Evolutionary conservation across 441 rosid genomes (phyloP).

Genomic region (Syzygium malaccense): DNA sequence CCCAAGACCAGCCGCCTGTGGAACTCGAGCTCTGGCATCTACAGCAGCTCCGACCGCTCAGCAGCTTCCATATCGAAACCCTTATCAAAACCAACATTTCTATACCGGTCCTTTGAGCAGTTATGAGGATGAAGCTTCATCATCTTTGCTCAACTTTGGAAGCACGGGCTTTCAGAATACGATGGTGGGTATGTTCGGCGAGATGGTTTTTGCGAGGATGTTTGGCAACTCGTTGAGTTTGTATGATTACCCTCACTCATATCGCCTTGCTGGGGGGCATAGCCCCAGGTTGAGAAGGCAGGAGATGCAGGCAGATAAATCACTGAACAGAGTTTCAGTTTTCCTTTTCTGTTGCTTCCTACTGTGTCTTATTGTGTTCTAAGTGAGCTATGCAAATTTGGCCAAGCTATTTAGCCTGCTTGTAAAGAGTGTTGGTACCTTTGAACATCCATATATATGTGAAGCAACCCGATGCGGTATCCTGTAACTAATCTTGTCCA

Average conservation of each 20-base stretch:
- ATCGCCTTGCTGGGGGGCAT: constrained; percentile 28
- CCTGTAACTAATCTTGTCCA: not conserved
- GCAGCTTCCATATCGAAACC: constrained; percentile 45
- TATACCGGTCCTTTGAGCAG: constrained; percentile 13
- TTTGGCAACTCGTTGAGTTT: constrained; percentile 51
- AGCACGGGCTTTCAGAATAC: constrained; percentile 37
- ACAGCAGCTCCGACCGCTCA: constrained; percentile 17
- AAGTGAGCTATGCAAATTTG: constrained; percentile 7
- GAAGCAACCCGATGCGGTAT: not conserved
- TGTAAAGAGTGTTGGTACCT: constrained; percentile 1
- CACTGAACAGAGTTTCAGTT: constrained; percentile 66
- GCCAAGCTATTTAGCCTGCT: not conserved
- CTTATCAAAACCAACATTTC: constrained; percentile 34
- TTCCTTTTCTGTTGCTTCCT: constrained; percentile 71
- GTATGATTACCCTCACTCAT: constrained; percentile 38
- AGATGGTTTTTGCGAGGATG: constrained; percentile 51
- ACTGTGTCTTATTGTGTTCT: constrained; percentile 68
- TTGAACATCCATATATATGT: not conserved
- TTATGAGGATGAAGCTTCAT: constrained; percentile 25
- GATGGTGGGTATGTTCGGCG: constrained; percentile 57
- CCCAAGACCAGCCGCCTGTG: constrained; percentile 54
- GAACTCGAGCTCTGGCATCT: constrained; percentile 22
- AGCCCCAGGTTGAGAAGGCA: constrained; percentile 60
- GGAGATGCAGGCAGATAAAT: constrained; percentile 58
- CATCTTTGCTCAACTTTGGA: constrained; percentile 32